Evolutionary conservation across 2,329 filamentous ascomycete species (phyloP).

Genomic region (Calonectria pseudoturangicola): DNA sequence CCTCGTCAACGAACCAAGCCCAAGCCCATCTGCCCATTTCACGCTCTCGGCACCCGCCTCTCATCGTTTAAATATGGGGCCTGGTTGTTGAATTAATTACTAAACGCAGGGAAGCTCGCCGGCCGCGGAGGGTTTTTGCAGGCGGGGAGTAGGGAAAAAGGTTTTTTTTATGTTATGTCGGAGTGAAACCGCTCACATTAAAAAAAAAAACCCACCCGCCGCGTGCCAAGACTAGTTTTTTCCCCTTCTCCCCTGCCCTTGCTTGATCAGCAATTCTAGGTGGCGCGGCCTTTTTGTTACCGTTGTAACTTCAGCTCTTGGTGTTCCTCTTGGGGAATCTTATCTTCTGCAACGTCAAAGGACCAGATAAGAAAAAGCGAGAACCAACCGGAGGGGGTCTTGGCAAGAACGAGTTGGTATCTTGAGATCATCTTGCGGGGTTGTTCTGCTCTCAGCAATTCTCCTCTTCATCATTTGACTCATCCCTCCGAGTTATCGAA

Average conservation of each 20-base stretch:
- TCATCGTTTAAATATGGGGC: conserved; percentile 8
- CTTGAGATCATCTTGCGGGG: conserved; percentile 5
- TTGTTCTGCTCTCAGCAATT: not conserved
- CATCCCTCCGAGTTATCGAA: not conserved
- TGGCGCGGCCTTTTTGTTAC: conserved; percentile 42
- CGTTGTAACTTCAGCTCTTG: not conserved
- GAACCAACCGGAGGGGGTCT: conserved; percentile 16
- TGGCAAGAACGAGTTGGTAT: conserved; percentile 15
- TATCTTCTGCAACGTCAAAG: conserved; percentile 13
- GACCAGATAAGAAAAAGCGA: conserved; percentile 10
- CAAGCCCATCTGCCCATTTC: conserved; percentile 6
- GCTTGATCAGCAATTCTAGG: conserved; percentile 45
- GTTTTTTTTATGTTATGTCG: not conserved
- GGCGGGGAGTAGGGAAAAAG: not conserved
- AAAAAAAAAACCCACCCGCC: conserved; percentile 25
- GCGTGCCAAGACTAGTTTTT: conserved; percentile 37
- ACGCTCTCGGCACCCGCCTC: not conserved
- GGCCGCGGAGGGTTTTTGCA: not conserved
- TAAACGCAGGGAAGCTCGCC: conserved; percentile 1
- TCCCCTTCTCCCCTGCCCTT: conserved; percentile 11
- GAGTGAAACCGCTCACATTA: conserved; percentile 5
- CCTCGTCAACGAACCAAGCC: not conserved
- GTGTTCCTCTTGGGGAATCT: conserved; percentile 13
- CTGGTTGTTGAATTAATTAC: not conserved
- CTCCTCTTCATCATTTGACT: conserved; percentile 9